Conservation (phyloP, 192 early-diverging fungal genomes). For the Backusella circina region DNA sequence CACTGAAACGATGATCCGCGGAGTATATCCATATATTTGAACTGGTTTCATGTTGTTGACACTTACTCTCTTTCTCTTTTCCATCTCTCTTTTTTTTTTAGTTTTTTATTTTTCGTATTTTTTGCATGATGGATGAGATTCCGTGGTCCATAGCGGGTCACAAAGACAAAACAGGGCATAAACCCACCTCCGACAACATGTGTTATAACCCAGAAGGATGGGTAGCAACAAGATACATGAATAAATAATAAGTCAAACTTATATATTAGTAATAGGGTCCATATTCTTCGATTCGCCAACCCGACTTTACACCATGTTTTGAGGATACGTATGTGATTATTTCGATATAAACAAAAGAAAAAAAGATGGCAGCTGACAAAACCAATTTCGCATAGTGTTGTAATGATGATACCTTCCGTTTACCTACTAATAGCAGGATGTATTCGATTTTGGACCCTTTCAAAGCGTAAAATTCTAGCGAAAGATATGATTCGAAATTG, state of each 20-base stretch:
- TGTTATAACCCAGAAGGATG: conserved; percentile 41
- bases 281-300: conserved; percentile 1
- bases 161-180: conserved; percentile 3
- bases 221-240: conserved; percentile 18
- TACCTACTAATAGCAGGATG: conserved; percentile 36
- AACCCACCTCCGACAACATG: not conserved
- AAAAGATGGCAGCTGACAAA: not conserved
- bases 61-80: not conserved
- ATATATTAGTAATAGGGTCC: conserved; percentile 22
- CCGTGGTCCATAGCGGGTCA: not conserved
- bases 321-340: conserved; percentile 24
- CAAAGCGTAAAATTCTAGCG: conserved; percentile 19
- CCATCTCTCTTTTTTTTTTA: not conserved
- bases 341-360: not conserved
- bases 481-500: conserved; percentile 26
- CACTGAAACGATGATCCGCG: not conserved
- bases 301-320: conserved; percentile 29
- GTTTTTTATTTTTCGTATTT: not conserved
- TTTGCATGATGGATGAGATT: not conserved
- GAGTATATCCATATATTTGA: not conserved
- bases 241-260: not conserved
- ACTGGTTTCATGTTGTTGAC: not conserved
- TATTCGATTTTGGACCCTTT: conserved; percentile 32
- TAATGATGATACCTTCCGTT: not conserved
- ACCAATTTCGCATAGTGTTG: not conserved